Percentiles rank a stretch among this genome's conserved stretches.
Conservation (phyloP, 2,329 filamentous ascomycete species). For the Celoporthe dispersa region DNA sequence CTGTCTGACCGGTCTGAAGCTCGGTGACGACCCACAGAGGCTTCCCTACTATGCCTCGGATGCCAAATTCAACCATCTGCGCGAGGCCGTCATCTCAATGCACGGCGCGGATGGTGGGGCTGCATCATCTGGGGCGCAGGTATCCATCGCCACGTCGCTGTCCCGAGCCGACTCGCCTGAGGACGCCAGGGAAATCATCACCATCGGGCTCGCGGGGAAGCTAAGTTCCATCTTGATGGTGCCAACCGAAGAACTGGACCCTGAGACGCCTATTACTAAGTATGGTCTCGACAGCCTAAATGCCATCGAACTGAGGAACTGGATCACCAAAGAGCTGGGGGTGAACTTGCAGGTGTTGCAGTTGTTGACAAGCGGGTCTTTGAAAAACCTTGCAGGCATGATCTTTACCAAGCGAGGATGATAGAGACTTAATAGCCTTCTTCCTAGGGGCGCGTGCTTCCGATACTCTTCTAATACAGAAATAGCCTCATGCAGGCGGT, state of each 20-base stretch:
- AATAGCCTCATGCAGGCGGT: no score
- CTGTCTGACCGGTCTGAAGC: slow-evolving; percentile 17
- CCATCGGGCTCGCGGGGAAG: slow-evolving; percentile 52
- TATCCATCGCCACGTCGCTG: slow-evolving; percentile 49
- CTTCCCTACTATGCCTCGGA: slow-evolving; percentile 59
- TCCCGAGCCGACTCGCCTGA: slow-evolving; percentile 47
- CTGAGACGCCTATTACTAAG: slow-evolving; percentile 34
- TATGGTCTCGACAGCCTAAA: slow-evolving; percentile 38
- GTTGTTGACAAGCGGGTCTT: slow-evolving; percentile 52
- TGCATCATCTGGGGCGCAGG: slow-evolving; percentile 37
- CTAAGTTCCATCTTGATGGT: slow-evolving; percentile 56
- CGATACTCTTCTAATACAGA: no score
- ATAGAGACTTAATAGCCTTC: no score
- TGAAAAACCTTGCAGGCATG: slow-evolving; percentile 4
- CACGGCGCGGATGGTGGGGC: background rate
- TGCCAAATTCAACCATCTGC: slow-evolving; percentile 57
- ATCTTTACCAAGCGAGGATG: slow-evolving; percentile 32
- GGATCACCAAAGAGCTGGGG: slow-evolving; percentile 50
- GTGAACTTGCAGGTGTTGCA: slow-evolving; percentile 60
- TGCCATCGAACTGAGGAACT: slow-evolving; percentile 39
- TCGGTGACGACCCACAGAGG: slow-evolving; percentile 23
- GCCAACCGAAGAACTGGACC: slow-evolving; percentile 34
- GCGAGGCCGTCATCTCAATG: slow-evolving; percentile 43
- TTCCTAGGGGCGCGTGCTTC: no score
- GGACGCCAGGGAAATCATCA: slow-evolving; percentile 52